These are phyloP conservation scores for Prunus persica DNA, from an alignment of 306 rosid species.

Conservation along the genomic window DNA sequence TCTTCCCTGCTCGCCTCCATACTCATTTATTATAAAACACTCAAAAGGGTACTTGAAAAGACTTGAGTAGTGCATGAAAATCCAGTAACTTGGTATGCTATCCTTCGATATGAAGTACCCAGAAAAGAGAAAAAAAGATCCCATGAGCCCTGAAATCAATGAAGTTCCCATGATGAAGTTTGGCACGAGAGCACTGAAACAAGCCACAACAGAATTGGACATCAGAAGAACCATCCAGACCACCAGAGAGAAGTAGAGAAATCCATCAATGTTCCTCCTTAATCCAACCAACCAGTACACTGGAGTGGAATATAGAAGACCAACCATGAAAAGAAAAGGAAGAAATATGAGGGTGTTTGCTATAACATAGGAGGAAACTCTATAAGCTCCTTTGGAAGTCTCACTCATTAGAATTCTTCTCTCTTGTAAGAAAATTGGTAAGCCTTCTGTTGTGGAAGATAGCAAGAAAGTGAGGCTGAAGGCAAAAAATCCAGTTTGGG, in stretches of 20 bases:
- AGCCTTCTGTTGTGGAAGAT: conserved; percentile 55
- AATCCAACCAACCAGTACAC: conserved; percentile 54
- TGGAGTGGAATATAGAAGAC: conserved; percentile 38
- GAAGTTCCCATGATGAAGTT: conserved; percentile 91
- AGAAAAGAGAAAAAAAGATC: conserved; percentile 91
- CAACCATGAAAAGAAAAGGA: conserved; percentile 49
- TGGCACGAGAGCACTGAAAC: conserved; percentile 93
- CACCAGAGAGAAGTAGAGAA: conserved; percentile 51
- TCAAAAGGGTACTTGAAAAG: conserved; percentile 97
- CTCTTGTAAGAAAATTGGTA: conserved; percentile 56
- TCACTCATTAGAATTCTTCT: conserved; percentile 44
- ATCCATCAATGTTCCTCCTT: conserved; percentile 27
- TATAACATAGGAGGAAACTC: conserved; percentile 53
- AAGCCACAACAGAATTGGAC: conserved; percentile 86
- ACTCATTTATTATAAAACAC: conserved; percentile 90
- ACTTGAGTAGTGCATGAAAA: conserved; percentile 83
- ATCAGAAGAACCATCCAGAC: conserved; percentile 57
- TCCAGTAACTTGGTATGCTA: conserved; percentile 81
- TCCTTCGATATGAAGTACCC: conserved; percentile 90
- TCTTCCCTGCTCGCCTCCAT: conserved; percentile 72
- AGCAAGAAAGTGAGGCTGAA: conserved; percentile 65
- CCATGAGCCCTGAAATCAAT: conserved; percentile 86
- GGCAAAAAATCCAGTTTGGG: conserved; percentile 51
- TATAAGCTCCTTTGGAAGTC: conserved; percentile 51
- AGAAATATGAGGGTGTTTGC: conserved; percentile 45